Evolutionary conservation across 352 stramenopile species (phyloP), one percentile per base, ranked within the genome.

Genomic region (Blastocystis sp.): DNA sequence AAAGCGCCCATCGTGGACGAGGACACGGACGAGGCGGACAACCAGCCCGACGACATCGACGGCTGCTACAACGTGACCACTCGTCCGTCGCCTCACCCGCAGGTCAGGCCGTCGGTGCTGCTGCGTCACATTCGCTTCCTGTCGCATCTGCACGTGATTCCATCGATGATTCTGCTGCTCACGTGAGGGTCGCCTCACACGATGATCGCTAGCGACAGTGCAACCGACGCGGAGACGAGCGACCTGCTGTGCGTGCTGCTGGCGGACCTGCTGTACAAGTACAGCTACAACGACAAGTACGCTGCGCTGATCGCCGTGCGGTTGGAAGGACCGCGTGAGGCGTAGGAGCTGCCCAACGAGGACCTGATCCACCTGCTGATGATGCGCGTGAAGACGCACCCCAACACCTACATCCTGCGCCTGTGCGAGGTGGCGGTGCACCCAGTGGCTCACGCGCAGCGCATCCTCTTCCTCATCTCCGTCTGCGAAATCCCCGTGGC

Each of bases 201-300:
- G 43, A n/a, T 23, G 21, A 74, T 3, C 43, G 1, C 38, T 74
- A 74, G 65, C 7, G 34, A 43, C 43, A 41, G 43, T 0, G 65
- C 34, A 0, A 77, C 66, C 1, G 66, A 48, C 19, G 23, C 21
- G 1, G 66, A 77, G 34, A 14, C 52, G 34, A 9, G 66, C 17
- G 66, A 77, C 45, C 40, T 77, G 21, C 66, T 77, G 3, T 77
- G 66, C 34, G n/a, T 23, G 5, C 45, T 77, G 9, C 34, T 77
- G 11, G 28, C 21, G 14, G 66, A 77, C 34, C 23, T 41, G 43
- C 66, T 77, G 4, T 23, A 48, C 38, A 77, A 77, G 23, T 77
- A 77, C 40, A 56, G 66, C 52, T 77, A 77, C 38, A 77, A 77
- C 60, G n/a, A 48, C n/a, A 77, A 77, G 19, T 77, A 77, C 52